phyloP scores from a whole-genome alignment of 257 asterid genomes.

The Prunella vulgaris region DNA sequence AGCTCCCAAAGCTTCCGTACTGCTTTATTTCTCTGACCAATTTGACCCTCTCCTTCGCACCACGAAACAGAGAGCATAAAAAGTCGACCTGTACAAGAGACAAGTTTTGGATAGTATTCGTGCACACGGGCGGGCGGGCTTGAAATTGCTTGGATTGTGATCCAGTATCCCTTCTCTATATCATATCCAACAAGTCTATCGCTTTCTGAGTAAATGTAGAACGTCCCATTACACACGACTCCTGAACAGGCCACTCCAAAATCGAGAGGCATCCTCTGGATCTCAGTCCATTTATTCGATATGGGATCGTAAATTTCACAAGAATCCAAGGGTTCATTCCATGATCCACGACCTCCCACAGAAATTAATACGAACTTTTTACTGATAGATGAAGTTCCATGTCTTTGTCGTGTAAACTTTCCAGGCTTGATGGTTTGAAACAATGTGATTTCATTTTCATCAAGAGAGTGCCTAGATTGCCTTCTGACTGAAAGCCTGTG shows the following conservation, averaged over 20 bases:
- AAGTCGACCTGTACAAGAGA: conserved; percentile 56
- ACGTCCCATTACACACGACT: conserved; percentile 51
- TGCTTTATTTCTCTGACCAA: conserved; percentile 93
- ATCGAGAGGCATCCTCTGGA: conserved; percentile 72
- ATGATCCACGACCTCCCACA: conserved; percentile 91
- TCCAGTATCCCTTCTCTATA: conserved; percentile 81
- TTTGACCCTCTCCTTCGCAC: conserved; percentile 97
- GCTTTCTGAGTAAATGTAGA: conserved; percentile 82
- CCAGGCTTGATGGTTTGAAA: conserved; percentile 33
- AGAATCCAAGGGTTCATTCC: conserved; percentile 84
- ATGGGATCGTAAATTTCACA: conserved; percentile 79
- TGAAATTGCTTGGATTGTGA: conserved; percentile 55
- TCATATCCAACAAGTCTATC: conserved; percentile 78
- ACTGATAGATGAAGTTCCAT: no score
- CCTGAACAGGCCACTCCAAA: conserved; percentile 87
- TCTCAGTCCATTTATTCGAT: conserved; percentile 86
- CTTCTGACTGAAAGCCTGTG: conserved; percentile 87
- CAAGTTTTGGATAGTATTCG: conserved; percentile 77
- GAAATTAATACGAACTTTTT: conserved; percentile 59
- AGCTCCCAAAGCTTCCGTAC: conserved; percentile 96
- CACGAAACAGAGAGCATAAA: conserved; percentile 85
- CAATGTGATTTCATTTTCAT: conserved; percentile 53
- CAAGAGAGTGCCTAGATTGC: conserved; percentile 54
- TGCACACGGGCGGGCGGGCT: conserved; percentile 81
- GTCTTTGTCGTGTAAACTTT: conserved; percentile 33